These are phyloP conservation scores for Aspergillus campestris DNA, from an alignment of 495 filamentous ascomycete genomes.

Conservation along the genomic window DNA sequence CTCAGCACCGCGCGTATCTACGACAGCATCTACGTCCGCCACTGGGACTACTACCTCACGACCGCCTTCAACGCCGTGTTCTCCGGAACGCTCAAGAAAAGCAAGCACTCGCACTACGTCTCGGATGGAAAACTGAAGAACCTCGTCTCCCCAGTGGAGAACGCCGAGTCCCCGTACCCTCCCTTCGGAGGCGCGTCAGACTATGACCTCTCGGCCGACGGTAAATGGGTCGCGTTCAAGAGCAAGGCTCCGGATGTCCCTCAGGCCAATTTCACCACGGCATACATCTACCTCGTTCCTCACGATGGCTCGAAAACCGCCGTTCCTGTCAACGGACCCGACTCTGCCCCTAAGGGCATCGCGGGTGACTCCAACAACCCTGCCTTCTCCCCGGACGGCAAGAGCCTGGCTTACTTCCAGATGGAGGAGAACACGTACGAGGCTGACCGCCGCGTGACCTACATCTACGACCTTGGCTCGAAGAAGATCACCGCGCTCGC, in stretches of 20 bases:
- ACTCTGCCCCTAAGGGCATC: slow-evolving; percentile 19
- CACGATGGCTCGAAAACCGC: slow-evolving; percentile 26
- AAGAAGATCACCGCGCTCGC: slow-evolving; percentile 25
- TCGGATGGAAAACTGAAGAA: slow-evolving; percentile 24
- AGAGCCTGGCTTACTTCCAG: slow-evolving; percentile 31
- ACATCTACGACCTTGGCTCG: slow-evolving; percentile 24
- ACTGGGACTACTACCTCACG: slow-evolving; percentile 66
- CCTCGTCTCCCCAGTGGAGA: slow-evolving; percentile 34
- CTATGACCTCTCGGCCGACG: slow-evolving; percentile 33
- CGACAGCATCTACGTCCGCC: slow-evolving; percentile 60
- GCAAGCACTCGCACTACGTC: slow-evolving; percentile 10
- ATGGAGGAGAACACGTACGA: slow-evolving; percentile 31
- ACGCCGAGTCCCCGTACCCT: slow-evolving; percentile 37
- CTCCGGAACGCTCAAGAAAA: slow-evolving; percentile 27
- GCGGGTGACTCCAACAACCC: slow-evolving; percentile 27
- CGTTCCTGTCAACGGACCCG: slow-evolving; percentile 27
- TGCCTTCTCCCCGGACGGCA: slow-evolving; percentile 31
- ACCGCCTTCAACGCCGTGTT: slow-evolving; percentile 40
- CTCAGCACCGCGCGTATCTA: slow-evolving; percentile 57
- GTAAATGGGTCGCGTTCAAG: slow-evolving; percentile 33
- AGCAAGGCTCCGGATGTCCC: slow-evolving; percentile 36
- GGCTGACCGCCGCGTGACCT: slow-evolving; percentile 27
- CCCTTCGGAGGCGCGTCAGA: slow-evolving; percentile 33
- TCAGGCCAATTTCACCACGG: slow-evolving; percentile 28
- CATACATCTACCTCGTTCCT: slow-evolving; percentile 32